Conservation (phyloP, 176 grass and related monocot genomes). For the Ananas comosus region DNA sequence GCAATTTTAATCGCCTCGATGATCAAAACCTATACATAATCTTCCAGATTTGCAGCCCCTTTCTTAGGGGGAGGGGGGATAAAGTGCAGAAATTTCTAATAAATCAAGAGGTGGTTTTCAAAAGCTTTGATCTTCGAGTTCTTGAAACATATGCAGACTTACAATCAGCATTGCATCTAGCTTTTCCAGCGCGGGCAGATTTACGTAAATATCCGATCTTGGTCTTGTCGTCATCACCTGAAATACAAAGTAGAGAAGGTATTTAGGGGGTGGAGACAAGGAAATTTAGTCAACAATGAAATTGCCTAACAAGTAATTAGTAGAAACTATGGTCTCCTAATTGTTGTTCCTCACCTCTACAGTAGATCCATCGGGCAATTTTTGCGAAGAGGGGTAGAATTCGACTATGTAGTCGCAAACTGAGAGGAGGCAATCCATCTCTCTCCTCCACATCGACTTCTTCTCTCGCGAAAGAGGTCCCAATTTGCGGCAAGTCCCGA, state of each 20-base stretch:
- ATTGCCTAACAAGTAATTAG: neutral
- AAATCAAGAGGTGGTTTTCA: too few relatives aligned
- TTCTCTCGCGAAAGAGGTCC: slow-evolving; percentile 70
- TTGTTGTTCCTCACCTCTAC: slow-evolving; percentile 56
- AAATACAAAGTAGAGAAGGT: neutral
- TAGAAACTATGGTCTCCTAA: neutral
- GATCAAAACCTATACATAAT: neutral
- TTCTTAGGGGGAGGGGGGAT: too few relatives aligned
- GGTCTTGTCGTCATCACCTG: slow-evolving; percentile 90
- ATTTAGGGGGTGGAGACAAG: neutral
- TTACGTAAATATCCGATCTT: slow-evolving; percentile 92
- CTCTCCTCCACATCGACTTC: slow-evolving; percentile 92
- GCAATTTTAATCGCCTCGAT: slow-evolving; percentile 3
- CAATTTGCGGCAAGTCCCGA: slow-evolving; percentile 77
- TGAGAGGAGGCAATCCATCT: slow-evolving; percentile 94
- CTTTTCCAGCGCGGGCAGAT: slow-evolving; percentile 90
- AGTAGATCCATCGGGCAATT: slow-evolving; percentile 60
- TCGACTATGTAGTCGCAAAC: slow-evolving; percentile 95
- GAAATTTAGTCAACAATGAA: neutral
- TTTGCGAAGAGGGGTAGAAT: slow-evolving; percentile 81
- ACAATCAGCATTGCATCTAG: slow-evolving; percentile 90
- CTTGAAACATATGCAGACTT: slow-evolving; percentile 2
- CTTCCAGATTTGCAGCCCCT: neutral
- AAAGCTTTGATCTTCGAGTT: too few relatives aligned
- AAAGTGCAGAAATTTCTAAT: neutral